Conservation (phyloP, 345 rosid species). For the Pugionium dolabratum region DNA sequence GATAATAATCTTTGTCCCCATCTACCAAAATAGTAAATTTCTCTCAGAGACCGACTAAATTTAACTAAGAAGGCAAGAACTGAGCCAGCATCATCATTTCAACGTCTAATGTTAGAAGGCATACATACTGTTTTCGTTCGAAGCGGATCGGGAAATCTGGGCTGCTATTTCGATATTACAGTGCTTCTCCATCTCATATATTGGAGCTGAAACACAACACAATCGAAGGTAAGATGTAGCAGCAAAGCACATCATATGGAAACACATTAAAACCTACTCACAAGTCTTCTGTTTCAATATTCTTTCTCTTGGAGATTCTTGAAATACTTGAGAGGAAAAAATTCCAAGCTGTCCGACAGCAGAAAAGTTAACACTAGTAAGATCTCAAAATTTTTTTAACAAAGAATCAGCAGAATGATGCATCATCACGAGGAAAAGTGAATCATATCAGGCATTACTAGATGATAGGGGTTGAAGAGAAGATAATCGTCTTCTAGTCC, state of each 20-base stretch:
- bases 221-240: conserved; percentile 28
- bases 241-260: conserved; percentile 16
- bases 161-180: conserved; percentile 96
- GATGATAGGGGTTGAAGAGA: conserved; percentile 88
- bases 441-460: conserved; percentile 55
- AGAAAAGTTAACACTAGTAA: conserved; percentile 17
- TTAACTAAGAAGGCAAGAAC: conserved; percentile 13
- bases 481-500: conserved; percentile 88
- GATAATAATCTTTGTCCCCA: conserved; percentile 71
- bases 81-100: conserved; percentile 15
- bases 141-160: conserved; percentile 62
- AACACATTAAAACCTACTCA: conserved; percentile 34
- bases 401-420: neutral
- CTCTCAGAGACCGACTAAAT: conserved; percentile 3
- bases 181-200: conserved; percentile 94
- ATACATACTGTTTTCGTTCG: conserved; percentile 41
- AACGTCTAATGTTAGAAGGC: conserved; percentile 6
- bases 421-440: neutral
- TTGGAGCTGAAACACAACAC: conserved; percentile 62
- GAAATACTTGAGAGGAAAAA: conserved; percentile 93
- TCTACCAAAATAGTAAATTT: conserved; percentile 49
- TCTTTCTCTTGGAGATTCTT: conserved; percentile 82
- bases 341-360: conserved; percentile 80
- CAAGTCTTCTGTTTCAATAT: conserved; percentile 78
- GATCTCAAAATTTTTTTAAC: neutral